These are phyloP conservation scores for Termitomyces sp. DNA, from an alignment of 768 basidiomycete genomes.

Conservation along the genomic window DNA sequence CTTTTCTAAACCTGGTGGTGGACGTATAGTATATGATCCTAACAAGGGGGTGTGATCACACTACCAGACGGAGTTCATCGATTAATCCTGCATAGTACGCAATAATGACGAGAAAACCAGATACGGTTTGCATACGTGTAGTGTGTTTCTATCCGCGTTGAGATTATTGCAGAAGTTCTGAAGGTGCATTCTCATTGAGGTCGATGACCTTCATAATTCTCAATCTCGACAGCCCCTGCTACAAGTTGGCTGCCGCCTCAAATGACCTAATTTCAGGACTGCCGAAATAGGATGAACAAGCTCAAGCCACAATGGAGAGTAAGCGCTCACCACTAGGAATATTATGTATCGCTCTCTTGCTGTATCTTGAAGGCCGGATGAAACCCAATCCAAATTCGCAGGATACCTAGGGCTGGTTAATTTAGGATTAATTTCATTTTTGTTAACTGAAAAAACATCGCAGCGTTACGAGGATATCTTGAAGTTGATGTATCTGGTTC, in stretches of 20 bases:
- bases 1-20: too few species aligned
- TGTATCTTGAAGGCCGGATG: background rate
- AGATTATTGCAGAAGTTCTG: background rate
- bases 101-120: background rate
- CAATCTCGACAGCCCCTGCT: too few species aligned
- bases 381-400: too few species aligned
- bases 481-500: too few species aligned
- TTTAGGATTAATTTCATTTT: too few species aligned
- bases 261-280: conserved; percentile 12
- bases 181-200: background rate
- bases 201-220: background rate
- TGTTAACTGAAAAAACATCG: too few species aligned
- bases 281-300: background rate
- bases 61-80: background rate
- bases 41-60: conserved; percentile 13
- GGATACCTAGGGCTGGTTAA: too few species aligned
- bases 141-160: background rate
- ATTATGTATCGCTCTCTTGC: conserved; percentile 3
- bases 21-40: too few species aligned
- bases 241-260: too few species aligned
- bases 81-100: background rate
- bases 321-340: conserved; percentile 7
- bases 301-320: background rate
- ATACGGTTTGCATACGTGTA: background rate
- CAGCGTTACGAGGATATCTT: too few species aligned